Conservation (phyloP, 176 grass and related monocot genomes). For the Ensete ventricosum region DNA sequence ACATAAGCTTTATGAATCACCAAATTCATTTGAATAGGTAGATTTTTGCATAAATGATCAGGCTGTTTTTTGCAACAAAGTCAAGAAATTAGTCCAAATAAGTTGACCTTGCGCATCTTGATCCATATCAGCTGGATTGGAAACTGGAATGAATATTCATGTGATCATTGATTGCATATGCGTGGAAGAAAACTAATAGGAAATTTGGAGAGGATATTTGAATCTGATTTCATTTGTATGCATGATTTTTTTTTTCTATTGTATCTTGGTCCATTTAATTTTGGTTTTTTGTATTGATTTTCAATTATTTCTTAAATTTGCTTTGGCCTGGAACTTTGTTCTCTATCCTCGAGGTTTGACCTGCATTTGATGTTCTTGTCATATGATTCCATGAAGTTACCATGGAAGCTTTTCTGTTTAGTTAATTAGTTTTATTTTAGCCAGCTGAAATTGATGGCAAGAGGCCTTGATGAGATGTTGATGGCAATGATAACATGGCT, state of each 20-base stretch:
- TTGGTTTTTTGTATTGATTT: not conserved
- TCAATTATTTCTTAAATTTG: not conserved
- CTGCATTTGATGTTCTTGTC: not conserved
- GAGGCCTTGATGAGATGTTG: not conserved
- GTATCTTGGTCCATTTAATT: not conserved
- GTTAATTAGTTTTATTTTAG: not conserved
- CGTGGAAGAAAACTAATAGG: not conserved
- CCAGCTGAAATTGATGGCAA: not conserved
- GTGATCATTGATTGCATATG: no score
- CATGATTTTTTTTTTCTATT: not conserved
- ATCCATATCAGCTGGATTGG: no score
- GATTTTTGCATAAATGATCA: no score
- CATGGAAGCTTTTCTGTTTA: not conserved
- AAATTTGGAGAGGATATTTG: not conserved
- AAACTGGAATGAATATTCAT: no score
- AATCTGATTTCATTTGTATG: not conserved
- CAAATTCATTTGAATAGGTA: no score
- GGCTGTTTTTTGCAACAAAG: no score
- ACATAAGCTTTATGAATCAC: no score
- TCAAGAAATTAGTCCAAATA: no score
- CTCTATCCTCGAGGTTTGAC: not conserved
- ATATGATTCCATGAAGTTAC: not conserved
- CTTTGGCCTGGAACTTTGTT: not conserved
- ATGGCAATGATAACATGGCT: not conserved
- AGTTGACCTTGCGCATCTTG: no score